Evolutionary conservation across 2,329 filamentous ascomycete species (phyloP).

Genomic region (Penicillium brevicompactum): DNA sequence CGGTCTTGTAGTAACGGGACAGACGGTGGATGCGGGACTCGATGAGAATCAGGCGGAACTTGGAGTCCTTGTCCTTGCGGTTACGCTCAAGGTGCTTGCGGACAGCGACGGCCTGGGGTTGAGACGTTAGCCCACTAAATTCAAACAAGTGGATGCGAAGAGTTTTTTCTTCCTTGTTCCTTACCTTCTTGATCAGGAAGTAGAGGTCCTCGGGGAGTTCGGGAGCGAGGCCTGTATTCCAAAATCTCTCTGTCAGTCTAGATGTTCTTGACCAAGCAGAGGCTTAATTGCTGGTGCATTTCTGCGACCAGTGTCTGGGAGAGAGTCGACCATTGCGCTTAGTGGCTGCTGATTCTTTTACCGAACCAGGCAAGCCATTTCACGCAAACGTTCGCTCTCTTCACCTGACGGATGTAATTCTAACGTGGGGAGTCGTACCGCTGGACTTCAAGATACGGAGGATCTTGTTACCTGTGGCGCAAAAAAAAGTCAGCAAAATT

Average conservation of each 20-base stretch:
- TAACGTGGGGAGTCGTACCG: slow-evolving; percentile 65
- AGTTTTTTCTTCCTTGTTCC: slow-evolving; percentile 19
- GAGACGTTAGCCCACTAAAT: slow-evolving; percentile 4
- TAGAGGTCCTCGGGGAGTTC: slow-evolving; percentile 99
- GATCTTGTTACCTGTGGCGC: slow-evolving; percentile 88
- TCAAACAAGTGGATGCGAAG: background rate
- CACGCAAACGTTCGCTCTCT: slow-evolving; percentile 17
- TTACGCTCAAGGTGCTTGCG: slow-evolving; percentile 99
- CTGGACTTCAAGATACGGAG: slow-evolving; percentile 97
- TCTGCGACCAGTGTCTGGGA: slow-evolving; percentile 28
- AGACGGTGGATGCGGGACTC: slow-evolving; percentile 99
- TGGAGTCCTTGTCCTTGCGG: slow-evolving; percentile 99
- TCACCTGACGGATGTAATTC: slow-evolving; percentile 28
- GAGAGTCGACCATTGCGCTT: slow-evolving; percentile 7
- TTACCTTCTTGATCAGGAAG: slow-evolving; percentile 99
- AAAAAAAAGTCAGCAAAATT: slow-evolving; percentile 43
- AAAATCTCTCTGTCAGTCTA: slow-evolving; percentile 86
- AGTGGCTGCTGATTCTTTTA: slow-evolving; percentile 2
- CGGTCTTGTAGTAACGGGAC: slow-evolving; percentile 99
- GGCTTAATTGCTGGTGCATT: slow-evolving; percentile 58
- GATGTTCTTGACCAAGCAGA: slow-evolving; percentile 74
- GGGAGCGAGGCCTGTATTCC: slow-evolving; percentile 87
- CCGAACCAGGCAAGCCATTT: slow-evolving; percentile 10
- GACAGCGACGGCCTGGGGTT: slow-evolving; percentile 81
- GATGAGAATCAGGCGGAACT: slow-evolving; percentile 99